Evolutionary conservation across 169 alveolate species (phyloP).

Genomic region (Cyclospora cayetanensis): DNA sequence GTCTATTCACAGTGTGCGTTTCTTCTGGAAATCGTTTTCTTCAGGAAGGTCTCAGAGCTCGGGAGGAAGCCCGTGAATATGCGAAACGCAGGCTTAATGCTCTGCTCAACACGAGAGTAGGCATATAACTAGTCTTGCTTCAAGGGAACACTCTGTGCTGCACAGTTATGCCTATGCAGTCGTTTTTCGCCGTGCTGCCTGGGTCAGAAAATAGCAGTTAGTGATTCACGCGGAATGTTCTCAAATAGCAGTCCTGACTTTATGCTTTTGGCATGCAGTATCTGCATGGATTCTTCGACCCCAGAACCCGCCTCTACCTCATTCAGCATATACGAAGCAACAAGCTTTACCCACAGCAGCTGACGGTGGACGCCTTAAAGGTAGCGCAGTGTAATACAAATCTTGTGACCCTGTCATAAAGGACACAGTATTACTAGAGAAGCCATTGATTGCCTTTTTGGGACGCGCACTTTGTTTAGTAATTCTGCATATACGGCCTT

Average conservation of each 20-base stretch:
- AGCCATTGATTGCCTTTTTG: too few relatives aligned
- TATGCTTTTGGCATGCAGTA: background rate
- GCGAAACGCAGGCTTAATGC: conserved; percentile 6
- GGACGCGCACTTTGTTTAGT: too few relatives aligned
- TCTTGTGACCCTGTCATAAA: too few relatives aligned
- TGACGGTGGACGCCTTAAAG: background rate
- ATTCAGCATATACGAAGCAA: background rate
- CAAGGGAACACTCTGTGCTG: background rate
- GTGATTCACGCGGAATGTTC: background rate
- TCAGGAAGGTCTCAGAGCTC: conserved; percentile 22
- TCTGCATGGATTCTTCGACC: conserved; percentile 2
- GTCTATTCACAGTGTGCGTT: too few relatives aligned
- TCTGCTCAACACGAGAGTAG: background rate
- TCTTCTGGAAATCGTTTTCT: too few relatives aligned
- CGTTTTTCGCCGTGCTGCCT: too few relatives aligned
- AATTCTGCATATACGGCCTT: too few relatives aligned
- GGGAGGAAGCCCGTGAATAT: background rate
- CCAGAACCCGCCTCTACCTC: conserved; percentile 2
- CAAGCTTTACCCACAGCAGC: background rate
- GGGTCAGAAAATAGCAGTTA: background rate
- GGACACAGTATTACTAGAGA: too few relatives aligned
- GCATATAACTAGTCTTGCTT: background rate
- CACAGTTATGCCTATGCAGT: too few relatives aligned
- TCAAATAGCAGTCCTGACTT: too few relatives aligned
- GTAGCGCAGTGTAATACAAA: too few relatives aligned